Conservation (phyloP, 1,284 basidiomycete genomes). For the Moesziomyces globuligerus region DNA sequence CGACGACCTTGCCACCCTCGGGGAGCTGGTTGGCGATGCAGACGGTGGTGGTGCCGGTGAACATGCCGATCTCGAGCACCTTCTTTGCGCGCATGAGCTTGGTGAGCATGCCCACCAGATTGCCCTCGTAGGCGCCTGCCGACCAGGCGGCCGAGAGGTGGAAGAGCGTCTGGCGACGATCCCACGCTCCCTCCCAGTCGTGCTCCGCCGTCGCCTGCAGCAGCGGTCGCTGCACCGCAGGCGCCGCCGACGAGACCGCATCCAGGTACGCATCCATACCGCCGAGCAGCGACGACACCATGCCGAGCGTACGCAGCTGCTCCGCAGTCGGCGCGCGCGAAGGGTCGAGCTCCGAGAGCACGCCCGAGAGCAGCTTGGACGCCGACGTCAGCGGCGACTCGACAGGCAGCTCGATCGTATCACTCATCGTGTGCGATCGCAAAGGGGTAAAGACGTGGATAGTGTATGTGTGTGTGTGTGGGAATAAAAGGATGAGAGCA, state of each 20-base stretch:
- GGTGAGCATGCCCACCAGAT: constrained; percentile 51
- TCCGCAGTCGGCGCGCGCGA: constrained; percentile 1
- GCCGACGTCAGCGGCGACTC: constrained; percentile 47
- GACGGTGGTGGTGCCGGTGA: constrained; percentile 58
- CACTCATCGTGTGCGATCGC: constrained; percentile 22
- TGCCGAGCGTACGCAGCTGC: constrained; percentile 29
- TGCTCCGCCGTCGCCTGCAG: constrained; percentile 49
- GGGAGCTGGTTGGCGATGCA: constrained; percentile 50
- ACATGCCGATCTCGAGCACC: constrained; percentile 60
- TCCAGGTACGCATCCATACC: constrained; percentile 53
- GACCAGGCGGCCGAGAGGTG: constrained; percentile 41
- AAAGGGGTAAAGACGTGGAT: background rate
- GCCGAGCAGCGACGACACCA: constrained; percentile 37
- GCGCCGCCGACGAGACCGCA: constrained; percentile 29
- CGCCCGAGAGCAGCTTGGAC: constrained; percentile 22
- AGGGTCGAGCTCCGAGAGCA: constrained; percentile 22
- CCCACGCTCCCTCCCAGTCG: constrained; percentile 49
- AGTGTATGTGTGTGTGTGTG: background rate
- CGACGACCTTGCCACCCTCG: constrained; percentile 51
- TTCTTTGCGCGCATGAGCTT: constrained; percentile 38
- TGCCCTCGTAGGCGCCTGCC: constrained; percentile 55
- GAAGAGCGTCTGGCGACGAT: constrained; percentile 32
- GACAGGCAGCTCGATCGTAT: constrained; percentile 27
- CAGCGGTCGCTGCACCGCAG: constrained; percentile 27
- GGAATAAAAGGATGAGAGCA: background rate